phyloP scores from a whole-genome alignment of 2,329 filamentous ascomycete species.

The Cucurbitaria berberidis region DNA sequence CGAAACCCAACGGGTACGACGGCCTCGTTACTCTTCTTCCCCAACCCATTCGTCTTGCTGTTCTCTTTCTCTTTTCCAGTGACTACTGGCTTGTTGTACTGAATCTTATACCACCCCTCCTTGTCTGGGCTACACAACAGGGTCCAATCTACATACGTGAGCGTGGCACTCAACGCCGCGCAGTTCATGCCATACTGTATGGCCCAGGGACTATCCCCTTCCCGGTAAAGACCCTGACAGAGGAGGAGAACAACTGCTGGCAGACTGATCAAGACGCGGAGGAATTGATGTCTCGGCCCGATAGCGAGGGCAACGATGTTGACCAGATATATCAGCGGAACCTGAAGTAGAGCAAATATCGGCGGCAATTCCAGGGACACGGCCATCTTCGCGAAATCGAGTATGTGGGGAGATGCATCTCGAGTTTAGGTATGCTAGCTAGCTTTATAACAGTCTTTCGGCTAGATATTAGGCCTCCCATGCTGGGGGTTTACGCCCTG shows the following conservation, averaged over 20 bases:
- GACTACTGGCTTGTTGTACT: constrained; percentile 3
- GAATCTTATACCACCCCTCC: constrained; percentile 33
- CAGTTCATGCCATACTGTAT: constrained; percentile 20
- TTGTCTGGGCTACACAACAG: constrained; percentile 29
- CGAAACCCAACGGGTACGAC: constrained; percentile 12
- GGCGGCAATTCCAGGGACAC: constrained; percentile 14
- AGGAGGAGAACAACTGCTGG: constrained; percentile 22
- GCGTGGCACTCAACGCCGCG: constrained; percentile 5
- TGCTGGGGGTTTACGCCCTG: too few species aligned
- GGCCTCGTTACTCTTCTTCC: neutral
- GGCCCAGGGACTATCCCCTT: constrained; percentile 18
- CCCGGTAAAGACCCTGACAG: constrained; percentile 23
- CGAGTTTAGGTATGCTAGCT: too few species aligned
- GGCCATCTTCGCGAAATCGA: neutral
- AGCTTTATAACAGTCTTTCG: too few species aligned
- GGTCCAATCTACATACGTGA: constrained; percentile 30
- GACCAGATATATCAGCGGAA: constrained; percentile 18
- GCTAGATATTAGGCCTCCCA: too few species aligned
- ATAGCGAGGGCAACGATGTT: constrained; percentile 24
- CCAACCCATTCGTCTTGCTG: neutral
- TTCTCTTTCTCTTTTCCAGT: constrained; percentile 1
- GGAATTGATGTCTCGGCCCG: constrained; percentile 8
- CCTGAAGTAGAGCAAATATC: constrained; percentile 11
- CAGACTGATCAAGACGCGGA: constrained; percentile 16
- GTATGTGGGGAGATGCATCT: neutral